These are phyloP conservation scores for Pezizomycotina sp. DNA, from an alignment of 2,329 filamentous ascomycete species.

Conservation along the genomic window DNA sequence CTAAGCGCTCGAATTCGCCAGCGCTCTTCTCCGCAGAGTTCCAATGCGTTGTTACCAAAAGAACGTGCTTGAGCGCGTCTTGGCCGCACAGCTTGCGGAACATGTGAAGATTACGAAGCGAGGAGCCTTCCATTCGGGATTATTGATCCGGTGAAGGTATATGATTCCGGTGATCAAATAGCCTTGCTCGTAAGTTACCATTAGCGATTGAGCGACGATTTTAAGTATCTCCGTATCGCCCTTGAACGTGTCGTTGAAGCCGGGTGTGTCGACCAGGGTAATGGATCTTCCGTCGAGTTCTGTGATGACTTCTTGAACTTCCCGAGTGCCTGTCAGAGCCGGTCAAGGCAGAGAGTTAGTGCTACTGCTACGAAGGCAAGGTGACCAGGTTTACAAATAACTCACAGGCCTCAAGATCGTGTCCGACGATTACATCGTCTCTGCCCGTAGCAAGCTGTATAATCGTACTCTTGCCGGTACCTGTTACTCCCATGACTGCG, in stretches of 20 bases:
- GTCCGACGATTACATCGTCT: conserved; percentile 27
- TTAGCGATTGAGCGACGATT: conserved; percentile 25
- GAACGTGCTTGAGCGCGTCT: conserved; percentile 30
- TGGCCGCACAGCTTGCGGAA: conserved; percentile 34
- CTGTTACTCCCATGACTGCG: too few species aligned
- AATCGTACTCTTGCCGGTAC: conserved; percentile 30
- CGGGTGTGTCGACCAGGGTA: conserved; percentile 29
- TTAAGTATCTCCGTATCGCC: conserved; percentile 26
- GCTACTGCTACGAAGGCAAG: conserved; percentile 5
- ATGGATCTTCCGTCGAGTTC: conserved; percentile 25
- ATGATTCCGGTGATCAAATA: conserved; percentile 31
- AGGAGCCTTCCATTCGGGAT: conserved; percentile 31
- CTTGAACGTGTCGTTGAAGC: conserved; percentile 26
- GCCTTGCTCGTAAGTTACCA: conserved; percentile 22
- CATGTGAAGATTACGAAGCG: conserved; percentile 32
- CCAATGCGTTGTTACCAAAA: conserved; percentile 34
- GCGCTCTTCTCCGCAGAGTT: conserved; percentile 12
- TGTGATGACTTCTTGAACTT: conserved; percentile 26
- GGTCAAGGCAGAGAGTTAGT: conserved; percentile 17
- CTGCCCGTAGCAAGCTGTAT: conserved; percentile 29
- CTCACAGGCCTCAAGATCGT: conserved; percentile 27
- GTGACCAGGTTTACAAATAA: neutral
- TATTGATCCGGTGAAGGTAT: conserved; percentile 34
- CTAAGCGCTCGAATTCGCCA: conserved; percentile 19
- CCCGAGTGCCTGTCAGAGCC: conserved; percentile 26